A percentile compares a stretch with the other conserved stretches of the same genome.
phyloP scores from a whole-genome alignment of 2,329 filamentous ascomycete genomes.

The Colletotrichum limetticola region DNA sequence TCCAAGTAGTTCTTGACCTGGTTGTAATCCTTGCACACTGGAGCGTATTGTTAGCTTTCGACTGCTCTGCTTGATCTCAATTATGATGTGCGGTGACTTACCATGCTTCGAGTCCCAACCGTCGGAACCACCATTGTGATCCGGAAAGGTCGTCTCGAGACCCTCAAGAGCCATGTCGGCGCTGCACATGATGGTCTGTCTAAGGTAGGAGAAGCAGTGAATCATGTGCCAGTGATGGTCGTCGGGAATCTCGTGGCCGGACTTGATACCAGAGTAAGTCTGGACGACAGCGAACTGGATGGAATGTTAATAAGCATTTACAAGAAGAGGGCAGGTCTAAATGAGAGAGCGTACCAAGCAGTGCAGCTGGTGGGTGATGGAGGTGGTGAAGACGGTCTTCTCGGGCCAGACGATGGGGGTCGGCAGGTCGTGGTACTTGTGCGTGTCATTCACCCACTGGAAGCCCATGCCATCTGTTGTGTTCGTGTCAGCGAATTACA shows the following conservation, averaged over 20 bases:
- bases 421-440: conserved; percentile 50
- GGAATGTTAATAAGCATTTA: background rate
- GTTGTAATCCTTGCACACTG: conserved; percentile 56
- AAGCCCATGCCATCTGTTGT: conserved; percentile 50
- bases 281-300: conserved; percentile 52
- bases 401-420: conserved; percentile 45
- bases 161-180: conserved; percentile 58
- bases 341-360: conserved; percentile 45
- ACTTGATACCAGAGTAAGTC: conserved; percentile 54
- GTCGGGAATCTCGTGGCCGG: conserved; percentile 50
- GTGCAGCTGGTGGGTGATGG: conserved; percentile 56
- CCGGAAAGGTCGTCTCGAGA: conserved; percentile 57
- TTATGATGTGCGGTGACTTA: conserved; percentile 36
- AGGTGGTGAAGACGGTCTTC: conserved; percentile 54
- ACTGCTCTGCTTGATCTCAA: background rate
- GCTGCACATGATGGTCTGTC: conserved; percentile 58
- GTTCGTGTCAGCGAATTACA: background rate
- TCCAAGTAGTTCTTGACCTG: conserved; percentile 55
- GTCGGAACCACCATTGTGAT: conserved; percentile 57
- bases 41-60: background rate
- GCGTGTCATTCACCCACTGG: conserved; percentile 48
- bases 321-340: background rate
- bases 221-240: conserved; percentile 60
- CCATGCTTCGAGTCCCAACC: conserved; percentile 59
- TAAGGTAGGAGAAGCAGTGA: conserved; percentile 60